Base-by-base conservation (phyloP, 306 rosid genomes). In the Fragaria vesca region DNA sequence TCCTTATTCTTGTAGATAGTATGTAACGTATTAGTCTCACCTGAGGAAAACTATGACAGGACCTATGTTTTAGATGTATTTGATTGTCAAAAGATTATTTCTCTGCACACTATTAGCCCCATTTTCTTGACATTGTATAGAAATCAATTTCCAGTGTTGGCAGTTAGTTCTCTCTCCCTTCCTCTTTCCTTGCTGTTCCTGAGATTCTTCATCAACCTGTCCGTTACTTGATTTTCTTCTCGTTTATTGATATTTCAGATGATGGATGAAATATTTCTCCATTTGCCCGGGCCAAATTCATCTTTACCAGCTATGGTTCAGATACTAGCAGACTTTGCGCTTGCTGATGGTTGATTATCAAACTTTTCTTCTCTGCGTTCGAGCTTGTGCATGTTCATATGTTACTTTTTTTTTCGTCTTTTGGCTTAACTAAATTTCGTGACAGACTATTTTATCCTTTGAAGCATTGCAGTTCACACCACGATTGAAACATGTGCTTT, bases 211-310 rank as follows among this genome's bases (percentile, higher is more conserved):
- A 20, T 51, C 47, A 8, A 46, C 20, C 51, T 61, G 75, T 36
- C 48, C 7, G 1, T 74, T 71, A 10, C 51, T 66, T 66, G 57
- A 7, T 21, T 30, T 50, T 47, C 51, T 69, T 34, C 40, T 32
- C 20, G 48, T 87, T 76, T 81, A 48, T 77, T 73, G 89, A 87
- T 81, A 68, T 82, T 79, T 86, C 89, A 94, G 98, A 90, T 94
- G 96, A 92, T 94, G 93, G 98, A 94, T 72, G 97, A 94, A 84
- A 88, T 89, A 81, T 92, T 89, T 85, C 91, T 90, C 81, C 98
- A 92, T 83, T 89, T 94, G 83, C 81, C 93, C 8, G 95, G 97
- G 86, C 83, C 93, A 51, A 90, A 87, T 86, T 85, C 97, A 77
- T 92, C 96, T 78, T 82, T 81, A 80, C 94, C 90, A 21, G 89